phyloP scores from a whole-genome alignment of 2,329 filamentous ascomycete species.

The Exophiala bonariae region DNA sequence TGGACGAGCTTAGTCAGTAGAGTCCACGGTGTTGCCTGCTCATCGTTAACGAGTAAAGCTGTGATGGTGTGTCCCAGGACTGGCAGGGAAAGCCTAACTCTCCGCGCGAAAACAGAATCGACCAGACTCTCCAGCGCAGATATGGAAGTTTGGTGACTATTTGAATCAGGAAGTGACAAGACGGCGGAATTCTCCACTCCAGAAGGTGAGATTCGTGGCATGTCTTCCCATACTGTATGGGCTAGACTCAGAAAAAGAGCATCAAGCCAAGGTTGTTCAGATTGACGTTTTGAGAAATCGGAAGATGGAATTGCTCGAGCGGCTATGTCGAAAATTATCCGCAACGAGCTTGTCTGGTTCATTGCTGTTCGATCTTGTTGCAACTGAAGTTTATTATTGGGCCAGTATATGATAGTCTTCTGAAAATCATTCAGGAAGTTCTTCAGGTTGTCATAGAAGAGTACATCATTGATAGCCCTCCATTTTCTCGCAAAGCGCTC shows the following conservation, averaged over 20 bases:
- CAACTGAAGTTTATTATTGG: neutral
- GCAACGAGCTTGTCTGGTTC: neutral
- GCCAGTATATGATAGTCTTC: neutral
- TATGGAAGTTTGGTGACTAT: constrained; percentile 34
- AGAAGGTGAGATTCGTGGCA: constrained; percentile 23
- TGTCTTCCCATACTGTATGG: constrained; percentile 37
- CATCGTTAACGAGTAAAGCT: constrained; percentile 39
- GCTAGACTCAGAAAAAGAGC: constrained; percentile 46
- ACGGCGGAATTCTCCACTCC: constrained; percentile 19
- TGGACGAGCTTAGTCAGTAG: constrained; percentile 43
- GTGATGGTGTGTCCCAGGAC: constrained; percentile 42
- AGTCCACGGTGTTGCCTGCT: constrained; percentile 35
- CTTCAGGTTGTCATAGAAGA: constrained; percentile 18
- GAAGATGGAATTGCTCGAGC: constrained; percentile 42
- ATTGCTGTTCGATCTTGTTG: neutral
- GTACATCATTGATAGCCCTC: constrained; percentile 11
- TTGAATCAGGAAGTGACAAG: constrained; percentile 1
- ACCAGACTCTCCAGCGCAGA: constrained; percentile 39
- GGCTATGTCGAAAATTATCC: constrained; percentile 34
- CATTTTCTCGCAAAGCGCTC: constrained; percentile 21
- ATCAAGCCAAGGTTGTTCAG: constrained; percentile 52
- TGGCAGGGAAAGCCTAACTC: constrained; percentile 40
- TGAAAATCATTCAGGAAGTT: constrained; percentile 12
- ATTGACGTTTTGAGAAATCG: constrained; percentile 42
- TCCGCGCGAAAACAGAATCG: constrained; percentile 38